Base-by-base conservation (phyloP, 2,329 filamentous ascomycete genomes). In the Tolypocladium album region DNA sequence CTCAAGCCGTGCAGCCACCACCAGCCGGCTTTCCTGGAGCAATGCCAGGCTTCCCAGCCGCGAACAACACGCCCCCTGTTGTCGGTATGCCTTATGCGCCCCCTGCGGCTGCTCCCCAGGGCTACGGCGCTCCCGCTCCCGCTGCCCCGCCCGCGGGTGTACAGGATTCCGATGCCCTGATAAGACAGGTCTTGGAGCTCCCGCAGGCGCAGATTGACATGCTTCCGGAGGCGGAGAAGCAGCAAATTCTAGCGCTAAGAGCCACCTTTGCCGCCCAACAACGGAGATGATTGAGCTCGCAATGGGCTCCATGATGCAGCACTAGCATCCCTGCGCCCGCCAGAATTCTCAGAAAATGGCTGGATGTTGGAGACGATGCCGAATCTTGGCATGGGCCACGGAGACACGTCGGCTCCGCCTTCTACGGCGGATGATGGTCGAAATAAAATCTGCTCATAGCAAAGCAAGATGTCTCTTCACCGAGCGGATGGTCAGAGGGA, bases 161-260 rank as follows among this genome's bases (percentile, higher is more conserved):
- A 1, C 78, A 81, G 50, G 84, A 88, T 61, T 84, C 89, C 50
- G 86, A 90, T 56, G 85, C 87, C 52, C 80, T 96, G 59, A 86
- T 96, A 71, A 84, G 88, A 64, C 89, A 92, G 67, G 88, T 97
- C 56, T 80, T 97, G 77, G 84, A 82, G 59, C 85, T 97, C 77
- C 84, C 91, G 2, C 88, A 90, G 68, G 82, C 89, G 61, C 85
- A 90, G 60, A 92, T 97, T 66, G 88, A 93, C 70, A 83, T 85
- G 68, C 77, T 97, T 56, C 86, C 88, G 7, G 88, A 90, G 43
- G 82, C 84, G 24, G 88, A 94, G 68, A 82, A 88, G 59, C 83
- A 84, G 62, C 91, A 97, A 72, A 88, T 97, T 59, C 82, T 96
- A 77, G 80, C 87, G 43, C 77, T 97, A 60, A 82, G 91, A 59